Evolutionary conservation across 371 early-diverging fungal genomes (phyloP).

Genomic region (Mucor velutinosus): DNA sequence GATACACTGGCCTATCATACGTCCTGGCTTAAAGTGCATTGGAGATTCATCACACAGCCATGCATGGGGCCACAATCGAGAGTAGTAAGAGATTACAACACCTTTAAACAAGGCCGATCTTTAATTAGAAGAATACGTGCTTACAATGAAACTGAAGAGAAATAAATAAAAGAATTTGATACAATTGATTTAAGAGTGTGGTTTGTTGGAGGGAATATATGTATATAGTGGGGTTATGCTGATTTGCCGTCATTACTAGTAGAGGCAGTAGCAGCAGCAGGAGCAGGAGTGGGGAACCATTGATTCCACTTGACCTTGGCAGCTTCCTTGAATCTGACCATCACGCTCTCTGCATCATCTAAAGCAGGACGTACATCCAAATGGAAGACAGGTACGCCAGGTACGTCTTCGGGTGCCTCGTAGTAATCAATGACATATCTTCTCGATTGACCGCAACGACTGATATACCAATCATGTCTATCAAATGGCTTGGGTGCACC

Average conservation of each 20-base stretch:
- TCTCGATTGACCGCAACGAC: conserved; percentile 72
- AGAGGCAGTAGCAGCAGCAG: neutral
- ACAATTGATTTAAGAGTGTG: neutral
- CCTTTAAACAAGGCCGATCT: conserved; percentile 70
- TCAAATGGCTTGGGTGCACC: conserved; percentile 74
- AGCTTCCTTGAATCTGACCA: conserved; percentile 64
- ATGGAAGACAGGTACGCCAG: conserved; percentile 74
- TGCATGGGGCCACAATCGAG: conserved; percentile 84
- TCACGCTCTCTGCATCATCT: conserved; percentile 65
- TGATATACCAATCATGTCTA: conserved; percentile 82
- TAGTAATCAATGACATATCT: conserved; percentile 84
- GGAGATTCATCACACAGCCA: conserved; percentile 75
- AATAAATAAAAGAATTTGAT: neutral
- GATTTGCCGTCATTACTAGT: neutral
- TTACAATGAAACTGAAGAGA: conserved; percentile 15
- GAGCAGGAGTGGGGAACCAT: conserved; percentile 34
- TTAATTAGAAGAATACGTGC: conserved; percentile 38
- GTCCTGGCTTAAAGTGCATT: conserved; percentile 87
- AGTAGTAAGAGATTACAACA: conserved; percentile 72
- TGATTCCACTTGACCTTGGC: conserved; percentile 44
- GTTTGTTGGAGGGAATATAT: neutral
- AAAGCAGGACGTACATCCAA: conserved; percentile 84
- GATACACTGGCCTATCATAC: conserved; percentile 81
- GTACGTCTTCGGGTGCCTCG: conserved; percentile 64
- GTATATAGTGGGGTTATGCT: neutral